Percentiles rank a stretch among this genome's conserved stretches.
These are phyloP conservation scores for Neurospora terricola DNA, from an alignment of 495 filamentous ascomycete genomes.

Conservation along the genomic window DNA sequence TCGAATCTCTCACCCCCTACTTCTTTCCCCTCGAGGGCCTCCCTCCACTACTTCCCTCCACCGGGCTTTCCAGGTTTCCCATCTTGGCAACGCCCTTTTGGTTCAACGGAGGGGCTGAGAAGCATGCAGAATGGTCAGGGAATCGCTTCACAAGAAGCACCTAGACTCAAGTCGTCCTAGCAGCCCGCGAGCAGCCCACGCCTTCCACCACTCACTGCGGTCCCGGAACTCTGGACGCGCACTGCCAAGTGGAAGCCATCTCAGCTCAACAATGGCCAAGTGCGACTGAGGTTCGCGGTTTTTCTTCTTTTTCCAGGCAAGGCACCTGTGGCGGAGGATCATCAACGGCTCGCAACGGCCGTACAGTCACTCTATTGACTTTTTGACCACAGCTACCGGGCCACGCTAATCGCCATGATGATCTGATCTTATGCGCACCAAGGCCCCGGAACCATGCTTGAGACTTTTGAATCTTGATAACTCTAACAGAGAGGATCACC, in stretches of 20 bases:
- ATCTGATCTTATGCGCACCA: neutral
- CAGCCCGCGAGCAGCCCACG: neutral
- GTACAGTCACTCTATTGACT: neutral
- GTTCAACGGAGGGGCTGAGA: neutral
- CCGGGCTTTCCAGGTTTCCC: neutral
- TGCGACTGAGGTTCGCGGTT: neutral
- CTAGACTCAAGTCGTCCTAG: neutral
- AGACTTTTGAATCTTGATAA: neutral
- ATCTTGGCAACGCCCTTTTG: neutral
- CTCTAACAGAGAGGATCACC: neutral
- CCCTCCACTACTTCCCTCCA: neutral
- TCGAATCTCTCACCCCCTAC: neutral
- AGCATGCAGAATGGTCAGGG: neutral
- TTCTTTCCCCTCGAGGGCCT: neutral
- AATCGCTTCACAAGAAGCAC: neutral
- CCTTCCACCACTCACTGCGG: neutral
- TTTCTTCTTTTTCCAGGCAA: neutral
- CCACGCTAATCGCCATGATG: neutral
- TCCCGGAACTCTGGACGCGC: constrained; percentile 14
- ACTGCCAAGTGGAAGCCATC: neutral
- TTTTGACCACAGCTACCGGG: neutral
- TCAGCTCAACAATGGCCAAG: neutral
- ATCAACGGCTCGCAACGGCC: neutral
- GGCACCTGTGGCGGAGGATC: neutral
- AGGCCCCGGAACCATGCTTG: neutral